A percentile compares a stretch with the other conserved stretches of the same genome.
These are phyloP conservation scores for Alnus rubra DNA, from an alignment of 306 rosid genomes.

Conservation along the genomic window DNA sequence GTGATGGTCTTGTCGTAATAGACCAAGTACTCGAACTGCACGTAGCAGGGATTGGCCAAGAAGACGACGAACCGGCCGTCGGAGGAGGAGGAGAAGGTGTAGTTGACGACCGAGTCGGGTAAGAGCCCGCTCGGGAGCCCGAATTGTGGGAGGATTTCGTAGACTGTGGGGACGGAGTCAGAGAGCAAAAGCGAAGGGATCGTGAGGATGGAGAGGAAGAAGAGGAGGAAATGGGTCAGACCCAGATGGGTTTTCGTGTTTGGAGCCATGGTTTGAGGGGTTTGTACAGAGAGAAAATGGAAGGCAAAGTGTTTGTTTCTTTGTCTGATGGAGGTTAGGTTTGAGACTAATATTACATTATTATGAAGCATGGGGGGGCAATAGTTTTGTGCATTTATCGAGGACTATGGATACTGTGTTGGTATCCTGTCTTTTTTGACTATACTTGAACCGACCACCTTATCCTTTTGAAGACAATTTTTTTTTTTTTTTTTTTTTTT, in stretches of 20 bases:
- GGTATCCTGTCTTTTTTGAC: background rate
- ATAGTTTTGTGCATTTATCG: background rate
- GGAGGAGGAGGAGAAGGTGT: conserved; percentile 47
- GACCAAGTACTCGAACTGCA: conserved; percentile 71
- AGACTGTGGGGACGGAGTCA: conserved; percentile 38
- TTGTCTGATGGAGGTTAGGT: background rate
- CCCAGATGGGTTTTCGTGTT: conserved; percentile 25
- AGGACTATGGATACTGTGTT: too few species aligned
- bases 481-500: too few species aligned
- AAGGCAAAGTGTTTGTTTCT: background rate
- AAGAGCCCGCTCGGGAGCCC: conserved; percentile 85
- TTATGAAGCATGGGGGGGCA: too few species aligned
- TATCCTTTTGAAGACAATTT: background rate
- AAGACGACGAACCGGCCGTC: conserved; percentile 67
- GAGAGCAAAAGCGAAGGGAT: conserved; percentile 16
- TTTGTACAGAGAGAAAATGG: background rate
- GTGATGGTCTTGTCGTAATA: conserved; percentile 66
- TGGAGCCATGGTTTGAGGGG: conserved; percentile 37
- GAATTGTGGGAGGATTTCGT: conserved; percentile 64
- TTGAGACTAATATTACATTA: background rate
- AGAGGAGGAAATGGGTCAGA: conserved; percentile 23
- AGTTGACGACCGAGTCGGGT: conserved; percentile 62
- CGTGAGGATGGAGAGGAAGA: conserved; percentile 19
- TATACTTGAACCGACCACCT: background rate
- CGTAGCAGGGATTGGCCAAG: conserved; percentile 62